Evolutionary conservation across 2,329 filamentous ascomycete species (phyloP), one percentile per base, ranked within the genome.

Genomic region (Ascochyta lentis): DNA sequence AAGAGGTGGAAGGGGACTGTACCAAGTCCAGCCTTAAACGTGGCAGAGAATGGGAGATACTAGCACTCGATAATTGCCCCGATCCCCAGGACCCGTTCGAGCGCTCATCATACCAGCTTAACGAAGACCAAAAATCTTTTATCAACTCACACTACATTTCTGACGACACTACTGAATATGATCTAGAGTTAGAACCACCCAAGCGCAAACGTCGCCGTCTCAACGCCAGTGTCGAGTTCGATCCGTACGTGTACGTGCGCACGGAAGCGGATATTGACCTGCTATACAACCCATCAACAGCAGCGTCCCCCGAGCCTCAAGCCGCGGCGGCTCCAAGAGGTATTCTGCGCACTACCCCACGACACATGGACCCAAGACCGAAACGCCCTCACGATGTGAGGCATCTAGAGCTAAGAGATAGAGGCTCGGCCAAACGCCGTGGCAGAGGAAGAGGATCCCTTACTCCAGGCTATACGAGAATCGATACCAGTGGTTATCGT

Each of bases 121-220:
- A 3, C 23, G 13, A 29, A 43, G 10, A 33, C 13, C 29, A 33
- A 10, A 33, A 15, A 15, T 15, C 10, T 33, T 15, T 12, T 12
- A 9, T 33, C 29, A 10, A 33, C 9, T 33, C 29, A 33, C 10
- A 33, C 29, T 10, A 10, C 29, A 12, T 10, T 12, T 33, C 13
- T 33, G 29, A 12, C 29, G 13, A 15, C 10, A 33, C 8, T 15
- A 15, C 12, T 33, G 29, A 33, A 33, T 15, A 33, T 33, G 29
- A 33, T 33, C 4, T 15, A 12, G 10, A 15, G 9, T 10, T 12
- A 33, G 29, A 7, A 4, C 4, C 13, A 10, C 29, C 27, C 4
- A 34, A n/a, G 26, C 35, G 45, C 16, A 48, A 48, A 24, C 24
- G 45, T 10, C 45, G 45, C 45, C 26, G 45, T 16, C n/a, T 33